Evolutionary conservation across 495 filamentous ascomycete species (phyloP), one percentile per base, ranked within the genome.

Genomic region (Tuber brumale): DNA sequence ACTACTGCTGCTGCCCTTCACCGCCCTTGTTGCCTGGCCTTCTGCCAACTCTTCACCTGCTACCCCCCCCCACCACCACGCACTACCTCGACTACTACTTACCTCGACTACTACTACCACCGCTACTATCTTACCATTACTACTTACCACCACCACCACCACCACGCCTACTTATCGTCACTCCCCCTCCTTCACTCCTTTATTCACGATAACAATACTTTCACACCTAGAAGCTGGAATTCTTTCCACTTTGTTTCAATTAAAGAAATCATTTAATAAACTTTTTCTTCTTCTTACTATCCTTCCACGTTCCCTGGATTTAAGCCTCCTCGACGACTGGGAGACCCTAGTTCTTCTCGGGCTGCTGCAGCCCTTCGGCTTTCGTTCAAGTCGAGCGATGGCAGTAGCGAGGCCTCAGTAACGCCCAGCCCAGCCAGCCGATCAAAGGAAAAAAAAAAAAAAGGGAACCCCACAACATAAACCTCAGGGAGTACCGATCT

Each of bases 321-420:
- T 66, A n/a, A 66, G 57, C 57, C n/a, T 31, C 57, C 57, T 31
- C 44, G 73, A 73, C 77, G 12, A 80, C 69, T 75, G 35, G 27
- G 31, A 31, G 71, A 71, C 73, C 69, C 74, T 57, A 69, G 75
- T 71, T 70, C 46, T 72, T 73, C 70, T 73, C 72, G 78, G 78
- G 78, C 78, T 80, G 45, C 78, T 61, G 76, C 78, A 80, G 78
- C 43, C 61, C 57, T 43, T 69, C 76, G 57, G 57, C 72, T 80
- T 80, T 79, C 70, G 57, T 76, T 76, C 70, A 72, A 74, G 76
- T 73, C 46, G 75, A 80, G 66, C 78, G 76, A 80, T 80, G 78
- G 78, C 78, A 73, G 77, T 80, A 80, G 78, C 78, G 78, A 80
- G 78, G 77, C 73, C 73, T 76, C 70, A 79, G 73, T 80, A 79